Conservation (phyloP, 352 stramenopile genomes). For the Pythium dissimile region DNA sequence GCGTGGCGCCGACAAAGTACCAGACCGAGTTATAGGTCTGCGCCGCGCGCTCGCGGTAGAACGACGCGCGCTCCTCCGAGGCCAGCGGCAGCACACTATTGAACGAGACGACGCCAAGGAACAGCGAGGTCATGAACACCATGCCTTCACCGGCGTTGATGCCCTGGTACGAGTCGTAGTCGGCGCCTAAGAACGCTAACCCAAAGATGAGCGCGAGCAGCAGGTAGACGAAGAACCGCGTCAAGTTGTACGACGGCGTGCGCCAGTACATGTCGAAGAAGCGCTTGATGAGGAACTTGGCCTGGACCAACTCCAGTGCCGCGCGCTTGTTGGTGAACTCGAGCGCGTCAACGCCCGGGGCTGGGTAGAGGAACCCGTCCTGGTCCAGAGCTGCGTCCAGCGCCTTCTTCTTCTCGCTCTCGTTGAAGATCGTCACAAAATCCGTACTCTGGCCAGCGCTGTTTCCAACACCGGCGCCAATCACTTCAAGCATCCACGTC, state of each 20-base stretch:
- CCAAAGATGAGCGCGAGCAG: slow-evolving; percentile 46
- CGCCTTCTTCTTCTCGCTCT: background rate
- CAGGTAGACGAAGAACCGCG: slow-evolving; percentile 32
- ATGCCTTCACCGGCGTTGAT: slow-evolving; percentile 38
- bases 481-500: slow-evolving; percentile 41
- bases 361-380: slow-evolving; percentile 5
- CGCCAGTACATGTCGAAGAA: slow-evolving; percentile 62
- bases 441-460: slow-evolving; percentile 27
- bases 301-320: slow-evolving; percentile 4
- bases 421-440: slow-evolving; percentile 7
- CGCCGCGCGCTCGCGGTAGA: slow-evolving; percentile 91
- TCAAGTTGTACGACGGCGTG: slow-evolving; percentile 66
- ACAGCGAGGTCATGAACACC: slow-evolving; percentile 64
- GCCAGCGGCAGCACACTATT: slow-evolving; percentile 61
- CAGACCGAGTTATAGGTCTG: slow-evolving; percentile 87
- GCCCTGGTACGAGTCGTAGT: slow-evolving; percentile 24
- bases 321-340: slow-evolving; percentile 19
- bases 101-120: slow-evolving; percentile 62
- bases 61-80: slow-evolving; percentile 75
- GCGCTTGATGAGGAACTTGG: slow-evolving; percentile 18
- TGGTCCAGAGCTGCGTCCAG: slow-evolving; percentile 10
- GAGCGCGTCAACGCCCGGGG: background rate
- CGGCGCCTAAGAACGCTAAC: slow-evolving; percentile 16
- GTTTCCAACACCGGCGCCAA: slow-evolving; percentile 46
- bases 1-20: slow-evolving; percentile 64